phyloP scores from a whole-genome alignment of 192 early-diverging fungal species.

The Rhizophagus prolifer region DNA sequence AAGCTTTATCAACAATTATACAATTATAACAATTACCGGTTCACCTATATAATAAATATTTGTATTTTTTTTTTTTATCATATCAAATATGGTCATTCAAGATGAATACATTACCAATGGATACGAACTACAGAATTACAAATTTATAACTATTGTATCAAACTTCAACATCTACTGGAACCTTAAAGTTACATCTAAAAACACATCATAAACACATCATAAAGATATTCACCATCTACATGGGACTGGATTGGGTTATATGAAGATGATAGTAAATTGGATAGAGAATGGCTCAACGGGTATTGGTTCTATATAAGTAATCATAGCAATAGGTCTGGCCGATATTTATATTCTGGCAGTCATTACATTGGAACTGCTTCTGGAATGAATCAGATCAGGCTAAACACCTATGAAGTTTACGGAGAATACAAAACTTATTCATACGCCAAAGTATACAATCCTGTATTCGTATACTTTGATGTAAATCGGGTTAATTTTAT shows the following conservation, averaged over 20 bases:
- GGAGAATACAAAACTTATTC: constrained; percentile 19
- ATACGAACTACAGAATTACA: too few relatives aligned
- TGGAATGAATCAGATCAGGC: constrained; percentile 10
- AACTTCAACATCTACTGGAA: too few relatives aligned
- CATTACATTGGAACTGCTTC: constrained; percentile 19
- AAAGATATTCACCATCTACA: constrained; percentile 5
- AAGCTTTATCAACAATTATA: too few relatives aligned
- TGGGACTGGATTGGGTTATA: constrained; percentile 10
- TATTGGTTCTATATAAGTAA: constrained; percentile 23
- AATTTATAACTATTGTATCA: too few relatives aligned
- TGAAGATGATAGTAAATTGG: constrained; percentile 1
- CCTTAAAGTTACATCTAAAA: too few relatives aligned
- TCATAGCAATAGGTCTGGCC: background rate
- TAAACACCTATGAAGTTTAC: constrained; percentile 23
- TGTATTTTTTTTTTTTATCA: too few relatives aligned
- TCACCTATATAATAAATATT: too few relatives aligned
- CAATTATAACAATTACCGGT: too few relatives aligned
- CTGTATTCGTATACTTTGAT: constrained; percentile 15
- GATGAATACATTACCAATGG: too few relatives aligned
- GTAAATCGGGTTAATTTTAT: background rate
- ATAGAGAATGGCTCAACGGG: constrained; percentile 13
- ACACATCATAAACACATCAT: too few relatives aligned
- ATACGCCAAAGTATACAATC: constrained; percentile 14
- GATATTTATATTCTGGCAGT: constrained; percentile 12
- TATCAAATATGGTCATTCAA: too few relatives aligned